Conservation (phyloP, 1,284 basidiomycete species). For the Trametes polyzona region DNA sequence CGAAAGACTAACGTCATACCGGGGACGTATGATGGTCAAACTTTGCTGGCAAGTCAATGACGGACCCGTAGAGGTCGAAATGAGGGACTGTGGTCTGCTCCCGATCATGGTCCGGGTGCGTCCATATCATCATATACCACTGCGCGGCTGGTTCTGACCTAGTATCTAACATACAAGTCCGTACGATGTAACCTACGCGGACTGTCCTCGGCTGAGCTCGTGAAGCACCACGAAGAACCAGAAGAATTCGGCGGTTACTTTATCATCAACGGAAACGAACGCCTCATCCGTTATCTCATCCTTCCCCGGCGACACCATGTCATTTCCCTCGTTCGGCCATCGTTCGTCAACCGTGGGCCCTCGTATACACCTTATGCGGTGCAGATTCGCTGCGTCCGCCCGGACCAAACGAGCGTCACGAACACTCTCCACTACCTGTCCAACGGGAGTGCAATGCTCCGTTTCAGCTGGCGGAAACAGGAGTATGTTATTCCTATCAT, state of each 20-base stretch:
- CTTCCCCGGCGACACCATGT: slow-evolving; percentile 90
- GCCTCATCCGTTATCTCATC: slow-evolving; percentile 96
- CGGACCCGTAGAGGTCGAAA: slow-evolving; percentile 74
- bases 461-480: slow-evolving; percentile 98
- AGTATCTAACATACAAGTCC: slow-evolving; percentile 61
- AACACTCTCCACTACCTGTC: slow-evolving; percentile 98
- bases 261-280: slow-evolving; percentile 98
- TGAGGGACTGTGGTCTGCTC: slow-evolving; percentile 89
- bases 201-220: slow-evolving; percentile 87
- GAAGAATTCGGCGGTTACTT: slow-evolving; percentile 99
- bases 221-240: slow-evolving; percentile 92
- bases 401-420: slow-evolving; percentile 90
- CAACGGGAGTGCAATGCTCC: slow-evolving; percentile 93
- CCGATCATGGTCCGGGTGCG: slow-evolving; percentile 97
- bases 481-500: slow-evolving; percentile 99
- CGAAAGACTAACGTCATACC: slow-evolving; percentile 91
- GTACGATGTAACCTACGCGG: slow-evolving; percentile 89
- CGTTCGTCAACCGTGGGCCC: slow-evolving; percentile 91
- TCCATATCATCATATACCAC: slow-evolving; percentile 21
- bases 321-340: slow-evolving; percentile 83
- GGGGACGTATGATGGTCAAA: slow-evolving; percentile 90
- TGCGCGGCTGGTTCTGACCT: neutral
- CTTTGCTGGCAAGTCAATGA: slow-evolving; percentile 86
- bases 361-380: slow-evolving; percentile 95
- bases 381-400: slow-evolving; percentile 93